Percentiles rank a stretch among this genome's conserved stretches.
These are phyloP conservation scores for Paracorniculantispora psalliotae DNA, from an alignment of 2,329 filamentous ascomycete species.

Conservation along the genomic window DNA sequence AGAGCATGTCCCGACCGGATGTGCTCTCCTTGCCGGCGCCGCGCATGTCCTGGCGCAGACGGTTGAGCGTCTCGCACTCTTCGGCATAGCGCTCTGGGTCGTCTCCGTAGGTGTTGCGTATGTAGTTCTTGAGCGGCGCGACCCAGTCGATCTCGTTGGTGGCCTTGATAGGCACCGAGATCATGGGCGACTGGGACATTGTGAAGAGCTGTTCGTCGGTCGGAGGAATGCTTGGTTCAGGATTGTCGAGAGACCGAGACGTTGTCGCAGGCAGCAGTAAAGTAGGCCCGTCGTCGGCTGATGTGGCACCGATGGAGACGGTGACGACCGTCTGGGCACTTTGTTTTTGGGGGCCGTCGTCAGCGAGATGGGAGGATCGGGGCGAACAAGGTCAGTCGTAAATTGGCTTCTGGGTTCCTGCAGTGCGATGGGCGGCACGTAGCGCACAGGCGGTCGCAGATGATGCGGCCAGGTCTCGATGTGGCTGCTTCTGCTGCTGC, in stretches of 20 bases:
- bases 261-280: background rate
- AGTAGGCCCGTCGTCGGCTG: background rate
- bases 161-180: slow-evolving; percentile 84
- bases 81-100: slow-evolving; percentile 94
- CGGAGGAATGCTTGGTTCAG: background rate
- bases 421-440: slow-evolving; percentile 12
- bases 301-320: background rate
- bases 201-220: slow-evolving; percentile 4
- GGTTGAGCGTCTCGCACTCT: slow-evolving; percentile 91
- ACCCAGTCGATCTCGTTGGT: slow-evolving; percentile 99
- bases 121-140: slow-evolving; percentile 84
- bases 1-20: slow-evolving; percentile 85
- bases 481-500: slow-evolving; percentile 14
- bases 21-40: slow-evolving; percentile 96
- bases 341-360: background rate
- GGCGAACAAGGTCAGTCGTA: too few species aligned
- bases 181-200: slow-evolving; percentile 89
- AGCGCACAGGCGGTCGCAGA: slow-evolving; percentile 21
- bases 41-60: slow-evolving; percentile 95
- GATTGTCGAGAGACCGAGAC: background rate
- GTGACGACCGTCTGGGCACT: background rate
- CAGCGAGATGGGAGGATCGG: background rate
- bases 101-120: slow-evolving; percentile 89
- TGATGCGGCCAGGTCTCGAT: slow-evolving; percentile 28
- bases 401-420: background rate